phyloP scores from a whole-genome alignment of 2,329 filamentous ascomycete species.

The Aspergillus sp. region DNA sequence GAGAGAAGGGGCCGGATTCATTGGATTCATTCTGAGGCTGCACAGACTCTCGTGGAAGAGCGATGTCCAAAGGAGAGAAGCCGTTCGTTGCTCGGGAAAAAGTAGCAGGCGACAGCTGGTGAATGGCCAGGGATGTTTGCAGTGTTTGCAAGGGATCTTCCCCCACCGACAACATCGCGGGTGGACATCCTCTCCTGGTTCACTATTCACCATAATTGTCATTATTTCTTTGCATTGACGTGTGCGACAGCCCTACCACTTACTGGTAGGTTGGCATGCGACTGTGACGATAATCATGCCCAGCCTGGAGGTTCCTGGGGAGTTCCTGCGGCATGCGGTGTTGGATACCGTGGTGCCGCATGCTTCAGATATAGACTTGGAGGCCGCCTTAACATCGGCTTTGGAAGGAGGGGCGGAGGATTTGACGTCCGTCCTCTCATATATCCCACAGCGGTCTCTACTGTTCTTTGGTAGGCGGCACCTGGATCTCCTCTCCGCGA shows the following conservation, averaged over 20 bases:
- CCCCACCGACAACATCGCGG: slow-evolving; percentile 9
- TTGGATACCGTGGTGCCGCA: slow-evolving; percentile 45
- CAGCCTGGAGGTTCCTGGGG: slow-evolving; percentile 34
- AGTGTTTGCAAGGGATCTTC: slow-evolving; percentile 22
- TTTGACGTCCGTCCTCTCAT: slow-evolving; percentile 44
- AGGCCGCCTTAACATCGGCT: slow-evolving; percentile 42
- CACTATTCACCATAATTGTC: background rate
- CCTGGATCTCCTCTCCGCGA: slow-evolving; percentile 6
- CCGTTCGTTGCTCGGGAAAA: slow-evolving; percentile 20
- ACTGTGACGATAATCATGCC: slow-evolving; percentile 29
- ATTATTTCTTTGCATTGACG: background rate
- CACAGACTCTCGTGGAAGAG: background rate
- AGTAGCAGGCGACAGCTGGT: slow-evolving; percentile 22
- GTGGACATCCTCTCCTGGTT: slow-evolving; percentile 9
- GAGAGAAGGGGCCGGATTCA: slow-evolving; percentile 57
- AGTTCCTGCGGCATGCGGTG: slow-evolving; percentile 42
- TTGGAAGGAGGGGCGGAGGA: slow-evolving; percentile 45
- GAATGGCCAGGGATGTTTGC: slow-evolving; percentile 22
- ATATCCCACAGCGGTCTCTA: slow-evolving; percentile 49
- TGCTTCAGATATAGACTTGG: slow-evolving; percentile 37
- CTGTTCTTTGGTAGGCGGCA: slow-evolving; percentile 50
- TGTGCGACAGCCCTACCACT: background rate
- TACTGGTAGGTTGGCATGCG: slow-evolving; percentile 20
- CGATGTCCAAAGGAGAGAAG: slow-evolving; percentile 7
- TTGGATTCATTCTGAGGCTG: slow-evolving; percentile 38